These are phyloP conservation scores for Aspergillus nidulans DNA, from an alignment of 495 filamentous ascomycete species.

Conservation along the genomic window DNA sequence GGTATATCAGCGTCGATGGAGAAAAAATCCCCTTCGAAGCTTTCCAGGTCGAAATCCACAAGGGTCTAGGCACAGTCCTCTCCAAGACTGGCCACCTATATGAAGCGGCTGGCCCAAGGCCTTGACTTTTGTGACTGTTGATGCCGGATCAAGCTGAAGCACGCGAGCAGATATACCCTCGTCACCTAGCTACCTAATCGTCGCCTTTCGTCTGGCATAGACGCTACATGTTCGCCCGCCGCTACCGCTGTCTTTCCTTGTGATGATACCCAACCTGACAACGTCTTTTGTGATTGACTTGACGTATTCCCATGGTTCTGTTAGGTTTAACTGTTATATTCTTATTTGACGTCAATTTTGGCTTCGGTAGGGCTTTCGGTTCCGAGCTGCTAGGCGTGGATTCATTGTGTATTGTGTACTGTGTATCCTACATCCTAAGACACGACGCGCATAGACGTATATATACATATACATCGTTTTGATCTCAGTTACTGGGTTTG, in stretches of 20 bases:
- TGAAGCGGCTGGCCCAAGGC: slow-evolving; percentile 59
- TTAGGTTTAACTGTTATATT: slow-evolving; percentile 10
- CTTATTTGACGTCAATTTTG: slow-evolving; percentile 4
- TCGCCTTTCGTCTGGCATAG: slow-evolving; percentile 7
- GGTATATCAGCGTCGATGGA: slow-evolving; percentile 93
- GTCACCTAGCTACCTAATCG: neutral
- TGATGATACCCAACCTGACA: slow-evolving; percentile 41
- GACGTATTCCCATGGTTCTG: slow-evolving; percentile 9
- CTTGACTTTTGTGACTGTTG: slow-evolving; percentile 7
- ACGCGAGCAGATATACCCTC: neutral
- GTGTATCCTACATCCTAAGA: neutral
- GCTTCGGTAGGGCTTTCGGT: neutral
- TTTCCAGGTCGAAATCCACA: slow-evolving; percentile 87
- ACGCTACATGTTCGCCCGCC: neutral
- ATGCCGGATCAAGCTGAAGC: neutral
- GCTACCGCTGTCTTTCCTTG: slow-evolving; percentile 12
- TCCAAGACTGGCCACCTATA: slow-evolving; percentile 66
- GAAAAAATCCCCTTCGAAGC: slow-evolving; percentile 80
- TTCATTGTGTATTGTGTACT: neutral
- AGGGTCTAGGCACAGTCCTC: slow-evolving; percentile 77
- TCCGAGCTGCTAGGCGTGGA: neutral
- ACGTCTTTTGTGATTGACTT: slow-evolving; percentile 19
- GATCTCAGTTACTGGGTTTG: neutral
- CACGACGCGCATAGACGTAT: neutral
- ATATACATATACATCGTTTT: slow-evolving; percentile 2